phyloP scores from a whole-genome alignment of 441 rosid species.

The Viola pubescens region DNA sequence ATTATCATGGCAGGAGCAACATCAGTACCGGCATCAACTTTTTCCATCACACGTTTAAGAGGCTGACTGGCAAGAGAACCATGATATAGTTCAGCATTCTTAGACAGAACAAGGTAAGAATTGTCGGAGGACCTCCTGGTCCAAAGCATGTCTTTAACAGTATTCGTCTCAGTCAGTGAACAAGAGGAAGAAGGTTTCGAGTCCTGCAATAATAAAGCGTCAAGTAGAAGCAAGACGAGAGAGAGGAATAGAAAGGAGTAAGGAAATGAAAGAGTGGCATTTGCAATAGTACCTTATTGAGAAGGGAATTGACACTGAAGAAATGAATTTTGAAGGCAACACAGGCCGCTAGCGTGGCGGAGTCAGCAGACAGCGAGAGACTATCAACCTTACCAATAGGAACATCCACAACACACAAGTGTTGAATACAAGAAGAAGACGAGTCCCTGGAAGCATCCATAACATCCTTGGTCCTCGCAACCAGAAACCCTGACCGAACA shows the following conservation, averaged over 20 bases:
- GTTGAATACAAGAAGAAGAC: conserved; percentile 27
- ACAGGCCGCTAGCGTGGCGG: conserved; percentile 47
- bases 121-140: conserved; percentile 34
- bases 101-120: conserved; percentile 53
- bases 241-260: not conserved
- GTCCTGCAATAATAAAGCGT: conserved; percentile 22
- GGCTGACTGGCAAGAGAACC: conserved; percentile 34
- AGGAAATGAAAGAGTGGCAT: not conserved
- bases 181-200: conserved; percentile 34
- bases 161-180: conserved; percentile 37
- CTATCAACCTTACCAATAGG: conserved; percentile 37
- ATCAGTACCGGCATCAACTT: conserved; percentile 64
- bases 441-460: conserved; percentile 7
- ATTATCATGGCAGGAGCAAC: not conserved
- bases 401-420: conserved; percentile 50
- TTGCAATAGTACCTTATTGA: conserved; percentile 33
- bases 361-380: conserved; percentile 48
- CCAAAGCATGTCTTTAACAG: conserved; percentile 63
- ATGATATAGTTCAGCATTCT: conserved; percentile 40
- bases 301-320: conserved; percentile 43
- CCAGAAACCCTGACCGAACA: conserved; percentile 57
- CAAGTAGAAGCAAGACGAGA: not conserved
- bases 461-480: conserved; percentile 59
- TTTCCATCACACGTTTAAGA: conserved; percentile 42
- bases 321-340: conserved; percentile 40